Evolutionary conservation across 805 yeast species (phyloP).

Genomic region (Spencermartinsiella europaea): DNA sequence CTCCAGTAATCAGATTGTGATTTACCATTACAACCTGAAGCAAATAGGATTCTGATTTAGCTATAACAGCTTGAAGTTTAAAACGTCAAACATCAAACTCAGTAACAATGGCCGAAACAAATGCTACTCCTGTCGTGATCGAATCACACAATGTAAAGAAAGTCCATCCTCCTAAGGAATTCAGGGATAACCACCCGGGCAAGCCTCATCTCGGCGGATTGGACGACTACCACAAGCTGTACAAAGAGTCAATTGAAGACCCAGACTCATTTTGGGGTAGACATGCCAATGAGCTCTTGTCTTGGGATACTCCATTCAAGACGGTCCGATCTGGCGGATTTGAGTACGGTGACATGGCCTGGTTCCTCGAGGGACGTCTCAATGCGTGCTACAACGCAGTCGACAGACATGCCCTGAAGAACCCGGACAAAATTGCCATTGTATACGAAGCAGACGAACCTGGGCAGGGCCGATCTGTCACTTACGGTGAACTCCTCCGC

Average conservation of each 20-base stretch:
- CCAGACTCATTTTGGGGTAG: slow-evolving; percentile 80
- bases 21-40: no score
- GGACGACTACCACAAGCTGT: slow-evolving; percentile 64
- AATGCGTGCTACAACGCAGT: slow-evolving; percentile 93
- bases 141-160: slow-evolving; percentile 19
- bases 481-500: slow-evolving; percentile 80
- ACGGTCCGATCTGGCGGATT: slow-evolving; percentile 59
- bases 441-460: slow-evolving; percentile 95
- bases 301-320: slow-evolving; percentile 77
- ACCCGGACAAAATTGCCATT: slow-evolving; percentile 65
- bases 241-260: slow-evolving; percentile 67
- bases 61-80: no score
- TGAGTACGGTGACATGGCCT: slow-evolving; percentile 74
- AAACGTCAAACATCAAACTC: no score
- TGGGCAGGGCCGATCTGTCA: slow-evolving; percentile 61
- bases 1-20: no score
- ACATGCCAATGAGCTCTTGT: slow-evolving; percentile 62
- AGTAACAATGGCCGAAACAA: not conserved
- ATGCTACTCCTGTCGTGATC: slow-evolving; percentile 27
- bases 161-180: slow-evolving; percentile 21
- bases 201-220: slow-evolving; percentile 55
- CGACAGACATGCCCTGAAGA: slow-evolving; percentile 87
- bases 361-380: slow-evolving; percentile 91
- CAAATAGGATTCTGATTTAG: no score
- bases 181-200: slow-evolving; percentile 40